A percentile compares a stretch with the other conserved stretches of the same genome.
Evolutionary conservation across 1,284 basidiomycete species (phyloP).

Genomic region (Fomitiporia mediterranea): DNA sequence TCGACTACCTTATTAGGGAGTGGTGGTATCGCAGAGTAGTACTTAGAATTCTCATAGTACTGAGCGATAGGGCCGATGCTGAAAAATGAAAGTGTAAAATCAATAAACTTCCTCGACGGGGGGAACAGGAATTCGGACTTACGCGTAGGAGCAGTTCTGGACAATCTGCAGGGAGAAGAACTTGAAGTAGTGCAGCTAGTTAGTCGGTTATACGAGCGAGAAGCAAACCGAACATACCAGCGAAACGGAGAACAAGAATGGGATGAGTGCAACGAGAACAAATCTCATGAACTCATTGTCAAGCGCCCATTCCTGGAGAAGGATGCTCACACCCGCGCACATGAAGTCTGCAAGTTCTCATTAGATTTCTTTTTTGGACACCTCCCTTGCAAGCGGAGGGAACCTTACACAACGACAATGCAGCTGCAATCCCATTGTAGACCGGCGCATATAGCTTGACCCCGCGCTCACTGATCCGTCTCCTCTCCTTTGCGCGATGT

Average conservation of each 20-base stretch:
- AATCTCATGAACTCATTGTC: slow-evolving; percentile 65
- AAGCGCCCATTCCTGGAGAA: slow-evolving; percentile 64
- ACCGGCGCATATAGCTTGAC: slow-evolving; percentile 65
- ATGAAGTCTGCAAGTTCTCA: slow-evolving; percentile 37
- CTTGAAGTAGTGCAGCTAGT: background rate
- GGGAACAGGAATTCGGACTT: slow-evolving; percentile 20
- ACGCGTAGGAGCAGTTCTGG: slow-evolving; percentile 56
- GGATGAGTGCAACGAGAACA: slow-evolving; percentile 56
- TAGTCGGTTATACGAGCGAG: background rate
- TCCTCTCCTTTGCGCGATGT: slow-evolving; percentile 4
- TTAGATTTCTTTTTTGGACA: too few relatives aligned
- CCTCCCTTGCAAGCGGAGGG: slow-evolving; percentile 48
- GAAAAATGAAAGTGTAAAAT: background rate
- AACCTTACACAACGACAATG: slow-evolving; percentile 55
- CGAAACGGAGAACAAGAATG: slow-evolving; percentile 69
- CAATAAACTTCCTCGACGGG: background rate
- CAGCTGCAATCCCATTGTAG: slow-evolving; percentile 70
- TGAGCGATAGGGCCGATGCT: slow-evolving; percentile 64
- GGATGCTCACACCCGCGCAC: slow-evolving; percentile 46
- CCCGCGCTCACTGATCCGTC: slow-evolving; percentile 5
- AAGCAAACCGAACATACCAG: slow-evolving; percentile 28
- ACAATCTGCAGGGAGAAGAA: slow-evolving; percentile 64
- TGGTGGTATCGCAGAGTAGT: slow-evolving; percentile 61
- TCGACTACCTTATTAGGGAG: slow-evolving; percentile 56
- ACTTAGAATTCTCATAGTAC: slow-evolving; percentile 67